Conservation (phyloP, 176 grass and related monocot species). For the Alloteropsis semialata region DNA sequence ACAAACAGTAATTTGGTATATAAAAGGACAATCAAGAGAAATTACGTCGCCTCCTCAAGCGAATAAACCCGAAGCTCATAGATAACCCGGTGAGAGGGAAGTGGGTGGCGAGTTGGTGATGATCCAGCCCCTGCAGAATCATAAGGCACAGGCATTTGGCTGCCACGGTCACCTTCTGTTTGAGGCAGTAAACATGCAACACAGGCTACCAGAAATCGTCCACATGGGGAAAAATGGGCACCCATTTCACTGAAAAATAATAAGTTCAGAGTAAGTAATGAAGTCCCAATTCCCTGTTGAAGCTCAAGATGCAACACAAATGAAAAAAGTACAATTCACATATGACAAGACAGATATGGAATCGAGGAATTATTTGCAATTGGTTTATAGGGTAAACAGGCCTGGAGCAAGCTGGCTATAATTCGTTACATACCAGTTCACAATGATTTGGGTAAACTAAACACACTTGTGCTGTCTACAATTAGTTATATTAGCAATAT, state of each 20-base stretch:
- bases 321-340: neutral
- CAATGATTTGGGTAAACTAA: neutral
- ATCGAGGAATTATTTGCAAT: conserved; percentile 5
- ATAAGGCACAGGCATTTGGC: conserved; percentile 64
- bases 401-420: neutral
- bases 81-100: conserved; percentile 87
- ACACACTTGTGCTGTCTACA: neutral
- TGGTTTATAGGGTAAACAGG: neutral
- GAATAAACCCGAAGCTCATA: conserved; percentile 99
- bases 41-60: conserved; percentile 86
- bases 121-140: conserved; percentile 71
- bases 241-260: conserved; percentile 94
- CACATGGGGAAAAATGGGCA: conserved; percentile 96
- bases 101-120: conserved; percentile 91
- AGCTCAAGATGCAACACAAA: conserved; percentile 18
- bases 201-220: conserved; percentile 92
- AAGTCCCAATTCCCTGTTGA: conserved; percentile 20
- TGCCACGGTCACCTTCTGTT: conserved; percentile 70
- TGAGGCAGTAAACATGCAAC: conserved; percentile 96
- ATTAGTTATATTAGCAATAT: neutral
- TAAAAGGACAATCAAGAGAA: conserved; percentile 13
- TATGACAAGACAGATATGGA: neutral
- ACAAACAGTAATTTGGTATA: conserved; percentile 10
- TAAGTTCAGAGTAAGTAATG: conserved; percentile 31
- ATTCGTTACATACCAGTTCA: neutral